Conservation (phyloP, 257 asterid genomes). For the Dorcoceras hygrometricum region DNA sequence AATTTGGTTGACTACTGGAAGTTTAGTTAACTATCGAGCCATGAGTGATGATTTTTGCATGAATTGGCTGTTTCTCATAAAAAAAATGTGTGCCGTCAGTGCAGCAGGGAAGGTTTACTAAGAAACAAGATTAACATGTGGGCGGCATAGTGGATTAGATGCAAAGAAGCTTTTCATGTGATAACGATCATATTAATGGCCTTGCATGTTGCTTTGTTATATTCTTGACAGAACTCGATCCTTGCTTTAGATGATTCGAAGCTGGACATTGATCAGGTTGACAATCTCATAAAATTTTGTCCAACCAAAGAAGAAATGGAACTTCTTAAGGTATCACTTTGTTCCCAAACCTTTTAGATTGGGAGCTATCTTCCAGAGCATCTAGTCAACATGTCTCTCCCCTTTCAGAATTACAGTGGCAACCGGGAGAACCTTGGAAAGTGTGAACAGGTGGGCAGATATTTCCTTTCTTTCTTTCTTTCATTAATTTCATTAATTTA, state of each 20-base stretch:
- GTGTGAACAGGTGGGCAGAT: constrained; percentile 67
- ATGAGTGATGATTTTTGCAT: not conserved
- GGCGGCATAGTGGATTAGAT: not conserved
- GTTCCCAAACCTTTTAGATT: not conserved
- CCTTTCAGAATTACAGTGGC: constrained; percentile 66
- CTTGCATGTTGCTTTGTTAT: constrained; percentile 11
- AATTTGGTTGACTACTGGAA: not conserved
- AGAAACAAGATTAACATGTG: not conserved
- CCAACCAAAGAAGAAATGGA: constrained; percentile 88
- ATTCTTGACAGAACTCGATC: constrained; percentile 51
- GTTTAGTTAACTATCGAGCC: not conserved
- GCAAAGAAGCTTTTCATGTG: not conserved
- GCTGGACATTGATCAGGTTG: constrained; percentile 82
- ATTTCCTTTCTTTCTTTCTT: constrained; percentile 17
- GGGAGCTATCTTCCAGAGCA: constrained; percentile 20
- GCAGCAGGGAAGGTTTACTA: not conserved
- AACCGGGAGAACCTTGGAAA: constrained; percentile 79
- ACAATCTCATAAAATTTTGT: constrained; percentile 81
- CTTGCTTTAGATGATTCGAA: constrained; percentile 82
- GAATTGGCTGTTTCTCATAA: not conserved
- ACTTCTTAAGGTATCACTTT: constrained; percentile 59
- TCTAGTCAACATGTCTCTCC: constrained; percentile 12
- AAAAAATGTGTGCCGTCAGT: not conserved
- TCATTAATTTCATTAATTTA: constrained; percentile 10
- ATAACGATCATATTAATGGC: constrained; percentile 7